Conservation (phyloP, 2,329 filamentous ascomycete genomes). For the Harringtonia lauricola region DNA sequence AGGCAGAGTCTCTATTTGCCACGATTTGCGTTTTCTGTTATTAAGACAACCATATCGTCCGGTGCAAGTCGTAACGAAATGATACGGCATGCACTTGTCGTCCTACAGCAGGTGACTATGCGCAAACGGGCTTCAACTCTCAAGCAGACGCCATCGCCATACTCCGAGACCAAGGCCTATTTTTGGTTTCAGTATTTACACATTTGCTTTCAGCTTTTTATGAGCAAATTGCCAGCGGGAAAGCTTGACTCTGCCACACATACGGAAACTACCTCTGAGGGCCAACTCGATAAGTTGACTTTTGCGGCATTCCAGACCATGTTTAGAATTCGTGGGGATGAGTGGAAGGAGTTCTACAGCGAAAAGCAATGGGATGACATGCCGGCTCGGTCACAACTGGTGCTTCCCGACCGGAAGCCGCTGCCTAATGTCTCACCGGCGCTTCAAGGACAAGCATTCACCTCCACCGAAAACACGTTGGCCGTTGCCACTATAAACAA, state of each 20-base stretch:
- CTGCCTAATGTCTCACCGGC: not conserved
- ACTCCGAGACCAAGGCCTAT: not conserved
- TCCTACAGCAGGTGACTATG: not conserved
- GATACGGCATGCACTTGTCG: not conserved
- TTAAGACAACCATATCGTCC: not conserved
- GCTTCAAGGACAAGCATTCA: no score
- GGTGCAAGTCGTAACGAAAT: not conserved
- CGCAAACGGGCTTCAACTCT: not conserved
- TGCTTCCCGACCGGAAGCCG: not conserved
- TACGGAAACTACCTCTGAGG: no score
- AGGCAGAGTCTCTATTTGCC: not conserved
- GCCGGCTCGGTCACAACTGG: not conserved
- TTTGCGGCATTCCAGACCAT: not conserved
- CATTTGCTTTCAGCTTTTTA: no score
- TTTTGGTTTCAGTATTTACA: slow-evolving; percentile 1
- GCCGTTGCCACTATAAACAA: not conserved
- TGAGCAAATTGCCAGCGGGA: no score
- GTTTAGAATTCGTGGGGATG: not conserved
- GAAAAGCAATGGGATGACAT: not conserved
- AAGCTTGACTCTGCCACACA: no score
- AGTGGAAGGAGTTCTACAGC: not conserved
- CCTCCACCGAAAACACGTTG: not conserved
- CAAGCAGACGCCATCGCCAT: not conserved
- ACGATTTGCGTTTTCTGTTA: not conserved
- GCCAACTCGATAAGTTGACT: not conserved